Evolutionary conservation across 2,329 filamentous ascomycete species (phyloP).

Genomic region (Atkinsonella texensis): DNA sequence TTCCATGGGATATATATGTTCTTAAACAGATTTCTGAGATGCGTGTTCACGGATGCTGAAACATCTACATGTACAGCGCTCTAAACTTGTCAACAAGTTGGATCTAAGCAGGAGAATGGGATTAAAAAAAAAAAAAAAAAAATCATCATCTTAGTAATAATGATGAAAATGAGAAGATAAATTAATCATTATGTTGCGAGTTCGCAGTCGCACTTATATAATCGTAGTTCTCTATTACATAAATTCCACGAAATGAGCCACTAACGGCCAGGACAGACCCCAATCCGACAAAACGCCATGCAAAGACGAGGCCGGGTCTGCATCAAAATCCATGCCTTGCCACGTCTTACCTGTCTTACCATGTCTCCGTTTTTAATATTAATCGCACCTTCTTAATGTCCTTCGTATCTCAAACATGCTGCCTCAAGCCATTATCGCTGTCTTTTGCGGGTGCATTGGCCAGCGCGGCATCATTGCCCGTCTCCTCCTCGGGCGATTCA

Average conservation of each 20-base stretch:
- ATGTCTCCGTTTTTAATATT: too few species aligned
- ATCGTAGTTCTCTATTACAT: background rate
- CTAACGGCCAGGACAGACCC: background rate
- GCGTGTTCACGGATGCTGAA: too few species aligned
- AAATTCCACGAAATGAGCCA: background rate
- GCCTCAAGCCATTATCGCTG: conserved; percentile 12
- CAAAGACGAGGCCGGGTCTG: background rate
- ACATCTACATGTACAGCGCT: too few species aligned
- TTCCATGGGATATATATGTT: too few species aligned
- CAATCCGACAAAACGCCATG: background rate
- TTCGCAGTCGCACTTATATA: background rate
- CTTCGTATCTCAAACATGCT: conserved; percentile 8
- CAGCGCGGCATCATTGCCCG: conserved; percentile 20
- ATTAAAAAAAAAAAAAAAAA: too few species aligned
- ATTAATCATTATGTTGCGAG: background rate
- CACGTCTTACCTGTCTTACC: background rate
- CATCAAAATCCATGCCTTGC: too few species aligned
- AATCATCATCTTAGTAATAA: too few species aligned
- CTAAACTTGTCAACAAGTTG: too few species aligned
- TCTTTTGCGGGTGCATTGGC: conserved; percentile 22
- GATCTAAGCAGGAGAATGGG: too few species aligned
- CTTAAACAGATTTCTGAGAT: too few species aligned
- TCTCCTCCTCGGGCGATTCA: conserved; percentile 20
- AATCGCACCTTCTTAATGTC: too few species aligned
- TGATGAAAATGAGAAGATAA: too few species aligned